Base-by-base conservation (phyloP, 2,329 filamentous ascomycete species). In the Fusarium sterilihyphosum region DNA sequence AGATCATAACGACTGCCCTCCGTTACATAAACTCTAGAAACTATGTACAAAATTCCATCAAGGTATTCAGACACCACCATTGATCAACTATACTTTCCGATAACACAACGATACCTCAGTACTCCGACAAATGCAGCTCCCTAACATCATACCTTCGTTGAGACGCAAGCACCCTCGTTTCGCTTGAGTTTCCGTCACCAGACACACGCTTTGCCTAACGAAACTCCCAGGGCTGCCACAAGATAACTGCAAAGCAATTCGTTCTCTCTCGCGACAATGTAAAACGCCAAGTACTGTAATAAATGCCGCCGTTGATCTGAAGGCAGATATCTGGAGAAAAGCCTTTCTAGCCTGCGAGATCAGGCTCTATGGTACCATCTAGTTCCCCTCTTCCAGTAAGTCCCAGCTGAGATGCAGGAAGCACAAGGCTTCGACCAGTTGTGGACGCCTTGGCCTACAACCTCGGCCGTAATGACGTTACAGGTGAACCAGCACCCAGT, bases 91-190 rank as follows among this genome's bases (percentile, higher is more conserved):
- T 3, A 1, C n/a, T 53, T 16, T 26, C 17, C 12, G 6, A 16
- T 20, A 26, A 52, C 31, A 7, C 8, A 6, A 3, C 8, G 3
- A 2, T 20, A 0, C 3, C 8, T 10, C 12, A 20, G 6, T 8
- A 14, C 12, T 35, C 17, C 6, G n/a, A n/a, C n/a, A n/a, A n/a
- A n/a, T n/a, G n/a, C n/a, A n/a, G n/a, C n/a, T n/a, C n/a, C n/a
- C n/a, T n/a, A n/a, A n/a, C n/a, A n/a, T n/a, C n/a, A 3, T 18
- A 9, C 8, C 22, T 4, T 35, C 22, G 12, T 24, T 8, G 3
- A 2, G 4, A 3, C 18, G 8, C 5, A 52, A 24, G 8, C 4
- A 1, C 6, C 2, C 4, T n/a, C 17, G 8, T 14, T 2, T 0
- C 6, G 17, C 31, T 2, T 20, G 12, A 35, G 11, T 3, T 31